Conservation (phyloP, 441 rosid genomes). For the Pelargonium australe region DNA sequence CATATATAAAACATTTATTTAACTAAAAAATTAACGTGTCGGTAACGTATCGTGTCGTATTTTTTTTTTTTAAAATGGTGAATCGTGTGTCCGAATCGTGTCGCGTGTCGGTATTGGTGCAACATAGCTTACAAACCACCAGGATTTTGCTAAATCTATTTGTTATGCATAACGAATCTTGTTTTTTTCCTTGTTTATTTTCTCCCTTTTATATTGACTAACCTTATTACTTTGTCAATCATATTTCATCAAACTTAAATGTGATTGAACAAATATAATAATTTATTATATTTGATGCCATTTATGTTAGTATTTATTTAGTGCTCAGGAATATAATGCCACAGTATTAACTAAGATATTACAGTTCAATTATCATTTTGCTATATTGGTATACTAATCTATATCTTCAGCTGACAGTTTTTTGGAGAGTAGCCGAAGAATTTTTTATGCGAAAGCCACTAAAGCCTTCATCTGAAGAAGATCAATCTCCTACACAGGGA, state of each 20-base stretch:
- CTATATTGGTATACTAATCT: slow-evolving; percentile 40
- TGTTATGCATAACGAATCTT: too few relatives aligned
- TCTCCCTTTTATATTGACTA: too few relatives aligned
- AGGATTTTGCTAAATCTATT: too few relatives aligned
- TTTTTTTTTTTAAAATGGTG: too few relatives aligned
- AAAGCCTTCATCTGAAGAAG: slow-evolving; percentile 34
- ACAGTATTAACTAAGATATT: background rate
- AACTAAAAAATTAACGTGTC: too few relatives aligned
- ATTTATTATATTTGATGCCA: background rate
- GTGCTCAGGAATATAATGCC: background rate
- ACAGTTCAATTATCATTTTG: slow-evolving; percentile 15
- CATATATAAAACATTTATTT: too few relatives aligned
- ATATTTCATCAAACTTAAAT: too few relatives aligned
- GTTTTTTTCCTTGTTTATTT: too few relatives aligned
- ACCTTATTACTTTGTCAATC: too few relatives aligned
- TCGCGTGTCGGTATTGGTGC: background rate
- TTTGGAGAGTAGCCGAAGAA: slow-evolving; percentile 77
- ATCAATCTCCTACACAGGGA: slow-evolving; percentile 47
- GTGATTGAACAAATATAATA: background rate
- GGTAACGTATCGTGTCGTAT: too few relatives aligned
- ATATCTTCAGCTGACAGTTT: slow-evolving; percentile 75
- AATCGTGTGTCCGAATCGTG: too few relatives aligned
- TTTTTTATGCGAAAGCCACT: slow-evolving; percentile 45
- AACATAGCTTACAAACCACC: background rate
- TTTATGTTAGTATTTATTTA: background rate